Conservation (phyloP, 1,139 yeast genomes). For the Geotrichum restrictum region DNA sequence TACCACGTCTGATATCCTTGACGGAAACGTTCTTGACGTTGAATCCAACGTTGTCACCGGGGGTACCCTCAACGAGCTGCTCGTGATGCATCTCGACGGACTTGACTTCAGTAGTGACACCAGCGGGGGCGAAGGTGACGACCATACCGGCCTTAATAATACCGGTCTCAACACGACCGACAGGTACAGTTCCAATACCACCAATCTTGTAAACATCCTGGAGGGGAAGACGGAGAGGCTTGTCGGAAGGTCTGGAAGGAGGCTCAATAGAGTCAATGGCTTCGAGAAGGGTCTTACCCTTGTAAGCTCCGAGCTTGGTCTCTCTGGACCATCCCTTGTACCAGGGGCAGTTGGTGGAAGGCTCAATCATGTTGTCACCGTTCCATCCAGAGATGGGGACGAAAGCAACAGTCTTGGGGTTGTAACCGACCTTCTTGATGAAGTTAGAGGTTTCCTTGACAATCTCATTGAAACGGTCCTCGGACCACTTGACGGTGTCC, state of each 20-base stretch:
- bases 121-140: slow-evolving; percentile 86
- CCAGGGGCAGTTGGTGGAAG: slow-evolving; percentile 81
- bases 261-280: slow-evolving; percentile 86
- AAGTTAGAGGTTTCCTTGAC: slow-evolving; percentile 80
- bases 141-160: slow-evolving; percentile 87
- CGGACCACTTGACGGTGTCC: slow-evolving; percentile 91
- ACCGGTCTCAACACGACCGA: slow-evolving; percentile 94
- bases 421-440: slow-evolving; percentile 91
- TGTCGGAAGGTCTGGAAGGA: slow-evolving; percentile 80
- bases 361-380: slow-evolving; percentile 91
- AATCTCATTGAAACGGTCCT: slow-evolving; percentile 75
- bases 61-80: slow-evolving; percentile 81
- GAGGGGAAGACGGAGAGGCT: slow-evolving; percentile 87
- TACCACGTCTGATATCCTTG: slow-evolving; percentile 92
- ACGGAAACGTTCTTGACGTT: slow-evolving; percentile 93
- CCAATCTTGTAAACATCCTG: slow-evolving; percentile 93
- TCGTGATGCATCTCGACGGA: slow-evolving; percentile 95
- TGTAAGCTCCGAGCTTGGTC: slow-evolving; percentile 71
- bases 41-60: slow-evolving; percentile 97
- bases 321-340: slow-evolving; percentile 89
- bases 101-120: slow-evolving; percentile 89
- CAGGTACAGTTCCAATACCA: slow-evolving; percentile 93
- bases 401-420: slow-evolving; percentile 88
- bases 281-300: slow-evolving; percentile 84
- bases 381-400: slow-evolving; percentile 93